phyloP scores from a whole-genome alignment of 2,329 filamentous ascomycete species.

The Biscogniauxia sp. region DNA sequence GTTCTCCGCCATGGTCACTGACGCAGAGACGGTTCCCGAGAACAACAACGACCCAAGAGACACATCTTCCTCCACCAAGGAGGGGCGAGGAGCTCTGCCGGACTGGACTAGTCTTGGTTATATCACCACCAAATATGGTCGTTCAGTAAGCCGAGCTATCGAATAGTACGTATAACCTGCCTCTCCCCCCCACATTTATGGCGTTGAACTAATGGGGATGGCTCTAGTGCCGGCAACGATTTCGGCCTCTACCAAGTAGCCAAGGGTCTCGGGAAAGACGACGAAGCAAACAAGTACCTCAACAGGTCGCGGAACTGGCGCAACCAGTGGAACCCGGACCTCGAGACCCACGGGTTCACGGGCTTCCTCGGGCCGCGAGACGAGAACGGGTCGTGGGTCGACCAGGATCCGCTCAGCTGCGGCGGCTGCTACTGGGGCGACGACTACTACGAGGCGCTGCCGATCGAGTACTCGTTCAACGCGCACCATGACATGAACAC shows the following conservation, averaged over 20 bases:
- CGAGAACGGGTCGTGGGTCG: conserved; percentile 48
- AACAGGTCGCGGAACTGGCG: conserved; percentile 66
- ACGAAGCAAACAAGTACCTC: conserved; percentile 58
- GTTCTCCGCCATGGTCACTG: conserved; percentile 62
- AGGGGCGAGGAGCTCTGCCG: conserved; percentile 66
- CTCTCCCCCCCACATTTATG: neutral
- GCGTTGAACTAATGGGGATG: neutral
- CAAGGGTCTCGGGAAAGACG: conserved; percentile 47
- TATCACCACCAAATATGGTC: conserved; percentile 60
- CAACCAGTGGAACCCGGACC: conserved; percentile 66
- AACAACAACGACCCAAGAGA: conserved; percentile 60
- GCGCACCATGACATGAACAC: conserved; percentile 63
- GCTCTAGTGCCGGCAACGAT: conserved; percentile 58
- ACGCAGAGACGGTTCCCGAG: conserved; percentile 61
- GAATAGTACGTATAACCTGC: conserved; percentile 50
- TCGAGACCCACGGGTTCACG: conserved; percentile 56
- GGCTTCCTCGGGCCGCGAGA: conserved; percentile 65
- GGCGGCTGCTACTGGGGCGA: conserved; percentile 67
- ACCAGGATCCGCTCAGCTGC: conserved; percentile 57
- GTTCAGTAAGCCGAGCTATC: conserved; percentile 63
- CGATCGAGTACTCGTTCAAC: conserved; percentile 67
- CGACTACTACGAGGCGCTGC: conserved; percentile 58
- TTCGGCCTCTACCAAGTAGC: conserved; percentile 67
- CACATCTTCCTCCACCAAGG: conserved; percentile 59
- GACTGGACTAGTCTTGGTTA: conserved; percentile 66